Conservation (phyloP, 352 stramenopile genomes). For the Thalassiosira exigua region DNA sequence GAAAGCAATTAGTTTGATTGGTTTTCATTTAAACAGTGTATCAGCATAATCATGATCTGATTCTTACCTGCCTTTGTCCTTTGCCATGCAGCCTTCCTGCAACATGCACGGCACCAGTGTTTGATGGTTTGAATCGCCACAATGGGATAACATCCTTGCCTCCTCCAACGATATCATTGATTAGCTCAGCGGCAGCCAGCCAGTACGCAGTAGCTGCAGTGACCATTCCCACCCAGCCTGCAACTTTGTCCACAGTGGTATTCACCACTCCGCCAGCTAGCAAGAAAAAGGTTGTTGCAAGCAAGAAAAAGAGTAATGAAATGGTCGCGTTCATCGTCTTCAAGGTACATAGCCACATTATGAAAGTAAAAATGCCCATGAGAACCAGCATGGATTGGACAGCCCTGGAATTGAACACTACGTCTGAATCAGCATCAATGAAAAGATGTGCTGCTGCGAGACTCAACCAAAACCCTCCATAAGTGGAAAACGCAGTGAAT, state of each 20-base stretch:
- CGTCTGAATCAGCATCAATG: neutral
- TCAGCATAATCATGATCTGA: too few relatives aligned
- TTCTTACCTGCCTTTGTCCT: slow-evolving; percentile 7
- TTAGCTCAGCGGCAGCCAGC: slow-evolving; percentile 39
- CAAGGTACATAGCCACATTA: slow-evolving; percentile 56
- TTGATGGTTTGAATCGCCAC: slow-evolving; percentile 20
- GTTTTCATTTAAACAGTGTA: too few relatives aligned
- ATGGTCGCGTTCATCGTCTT: slow-evolving; percentile 50
- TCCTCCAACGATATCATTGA: slow-evolving; percentile 51
- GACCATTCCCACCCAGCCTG: slow-evolving; percentile 40
- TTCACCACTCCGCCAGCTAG: slow-evolving; percentile 33
- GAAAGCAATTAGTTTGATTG: too few relatives aligned
- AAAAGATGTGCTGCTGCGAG: slow-evolving; percentile 41
- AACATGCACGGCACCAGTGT: slow-evolving; percentile 6
- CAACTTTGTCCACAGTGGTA: slow-evolving; percentile 40
- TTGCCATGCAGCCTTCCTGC: slow-evolving; percentile 3
- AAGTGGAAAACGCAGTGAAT: slow-evolving; percentile 55
- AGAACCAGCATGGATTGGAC: slow-evolving; percentile 44
- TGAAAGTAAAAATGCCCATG: slow-evolving; percentile 34
- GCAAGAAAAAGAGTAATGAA: slow-evolving; percentile 37
- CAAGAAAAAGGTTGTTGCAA: slow-evolving; percentile 38
- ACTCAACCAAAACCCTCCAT: slow-evolving; percentile 53
- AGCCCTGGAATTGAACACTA: slow-evolving; percentile 34
- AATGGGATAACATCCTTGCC: slow-evolving; percentile 50
- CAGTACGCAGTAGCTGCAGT: slow-evolving; percentile 49